Conservation (phyloP, 257 asterid species). For the Paulownia fortunei region DNA sequence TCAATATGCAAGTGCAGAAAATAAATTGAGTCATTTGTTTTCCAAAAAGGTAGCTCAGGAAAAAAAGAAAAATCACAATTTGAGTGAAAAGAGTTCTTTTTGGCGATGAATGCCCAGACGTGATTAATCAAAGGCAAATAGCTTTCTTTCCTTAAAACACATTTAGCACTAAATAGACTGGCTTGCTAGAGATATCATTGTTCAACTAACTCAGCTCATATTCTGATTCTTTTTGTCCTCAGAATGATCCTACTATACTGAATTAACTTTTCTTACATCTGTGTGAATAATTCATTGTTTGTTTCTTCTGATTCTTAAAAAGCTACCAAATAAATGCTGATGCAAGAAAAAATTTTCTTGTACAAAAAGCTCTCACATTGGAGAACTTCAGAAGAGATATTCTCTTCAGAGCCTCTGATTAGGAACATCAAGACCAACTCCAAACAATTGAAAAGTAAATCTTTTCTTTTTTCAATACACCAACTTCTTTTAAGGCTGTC, state of each 20-base stretch:
- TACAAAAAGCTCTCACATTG: background rate
- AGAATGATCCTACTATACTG: background rate
- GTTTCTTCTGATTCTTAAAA: background rate
- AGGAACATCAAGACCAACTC: background rate
- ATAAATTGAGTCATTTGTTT: background rate
- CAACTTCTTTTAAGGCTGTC: background rate
- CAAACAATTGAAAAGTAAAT: background rate
- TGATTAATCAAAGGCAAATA: background rate
- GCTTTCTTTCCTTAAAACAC: background rate
- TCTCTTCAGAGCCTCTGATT: background rate
- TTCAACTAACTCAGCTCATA: background rate
- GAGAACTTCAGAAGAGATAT: background rate
- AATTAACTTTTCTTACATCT: background rate
- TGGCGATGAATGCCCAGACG: background rate
- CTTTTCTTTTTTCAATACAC: background rate
- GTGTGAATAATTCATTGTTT: background rate
- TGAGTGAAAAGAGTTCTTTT: background rate
- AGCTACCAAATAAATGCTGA: background rate
- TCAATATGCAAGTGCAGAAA: background rate
- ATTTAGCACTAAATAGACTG: slow-evolving; percentile 12
- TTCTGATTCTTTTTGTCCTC: background rate
- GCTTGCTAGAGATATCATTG: slow-evolving; percentile 11
- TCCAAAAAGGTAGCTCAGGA: background rate
- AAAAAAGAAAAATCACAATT: background rate
- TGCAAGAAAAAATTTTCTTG: background rate